Evolutionary conservation across 768 basidiomycete species (phyloP), one percentile per base, ranked within the genome.

Genomic region (Piloderma croceum): DNA sequence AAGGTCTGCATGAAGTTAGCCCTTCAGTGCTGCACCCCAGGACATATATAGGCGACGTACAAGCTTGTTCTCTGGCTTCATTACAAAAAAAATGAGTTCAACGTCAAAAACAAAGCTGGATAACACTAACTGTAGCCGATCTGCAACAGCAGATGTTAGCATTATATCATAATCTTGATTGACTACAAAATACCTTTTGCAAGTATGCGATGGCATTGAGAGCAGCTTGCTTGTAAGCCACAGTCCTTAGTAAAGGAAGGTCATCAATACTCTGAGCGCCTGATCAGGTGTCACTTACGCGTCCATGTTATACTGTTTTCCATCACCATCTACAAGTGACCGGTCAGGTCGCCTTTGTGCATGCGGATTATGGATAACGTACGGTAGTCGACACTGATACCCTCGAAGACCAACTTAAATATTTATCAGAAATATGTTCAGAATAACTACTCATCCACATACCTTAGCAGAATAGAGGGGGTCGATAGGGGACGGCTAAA

Each of bases 141-240:
- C 76, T 83, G 42, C n/a, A 27, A 33, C 5, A 24, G 10, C 23
- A 7, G 17, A 23, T 7, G 25, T n/a, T 32, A 10, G 9, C 12
- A 17, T 31, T 7, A 23, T 33, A 3, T 4, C 27, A 27, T 17
- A 27, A 24, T 21, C 9, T 12, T 27, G 24, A n/a, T n/a, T n/a
- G n/a, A 18, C 7, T 20, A 29, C 12, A 2, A 46, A 54, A 20
- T 36, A 77, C 79, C 70, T 83, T 83, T 64, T 70, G 66, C 32
- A 89, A 66, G 56, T 89, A 88, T 2, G 73, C 71, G 38, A 89
- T 87, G 2, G 81, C 73, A 49, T 86, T 86, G 40, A 86, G 61
- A 0, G 85, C 82, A 5, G 86, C 85, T 60, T 84, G 83, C 54
- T 88, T 86, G 57, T 83, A 88, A 3, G 86, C 84, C 13, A 83